Base-by-base conservation (phyloP, 2,329 filamentous ascomycete genomes). In the Stagonosporopsis tanaceti region DNA sequence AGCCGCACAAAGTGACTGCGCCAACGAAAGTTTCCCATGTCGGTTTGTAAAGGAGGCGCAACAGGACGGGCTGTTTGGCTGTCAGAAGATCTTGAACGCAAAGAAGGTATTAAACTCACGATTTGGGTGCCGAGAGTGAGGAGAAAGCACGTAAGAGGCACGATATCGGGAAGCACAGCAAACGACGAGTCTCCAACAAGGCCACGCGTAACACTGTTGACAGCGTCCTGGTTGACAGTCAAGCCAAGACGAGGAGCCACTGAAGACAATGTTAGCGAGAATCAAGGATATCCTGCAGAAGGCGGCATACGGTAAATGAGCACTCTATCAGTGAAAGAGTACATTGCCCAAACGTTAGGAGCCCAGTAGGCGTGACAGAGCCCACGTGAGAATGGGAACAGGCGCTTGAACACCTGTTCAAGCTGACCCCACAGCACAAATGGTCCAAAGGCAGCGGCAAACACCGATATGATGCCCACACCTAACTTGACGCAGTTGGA, bases 341-440 rank as follows among this genome's bases (percentile, higher is more conserved):
- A 99, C 73, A 98, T 85, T 0, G 95, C 94, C 95, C 95, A 99
- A 1, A 97, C 81, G 66, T 99, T 99, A 0, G 95, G 93, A 12
- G 95, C 95, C 95, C 95, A 99, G 76, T 99, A 99, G 0, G 95
- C 95, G 79, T 99, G 95, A 74, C 94, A 98, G 4, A 99, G 81
- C 0, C 95, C 95, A 58, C 95, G 85, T 1, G 93, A 93, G 76
- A 99, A 99, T 0, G 95, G 95, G 69, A 99, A 99, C 8, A 99
- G 80, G 34, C 95, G 85, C 71, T 87, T 89, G 58, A 95, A 78
- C 22, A 99, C 82, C 78, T 98, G 95, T 12, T 89, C 85, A 15
- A 97, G 85, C 77, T 98, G 95, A 8, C 86, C 87, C 86, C 89
- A 89, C 57, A 88, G 82, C 4, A 85, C 88, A 77, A 98, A 99